Evolutionary conservation across 139 green algal species (phyloP).

Genomic region (Tetraselmis chui): DNA sequence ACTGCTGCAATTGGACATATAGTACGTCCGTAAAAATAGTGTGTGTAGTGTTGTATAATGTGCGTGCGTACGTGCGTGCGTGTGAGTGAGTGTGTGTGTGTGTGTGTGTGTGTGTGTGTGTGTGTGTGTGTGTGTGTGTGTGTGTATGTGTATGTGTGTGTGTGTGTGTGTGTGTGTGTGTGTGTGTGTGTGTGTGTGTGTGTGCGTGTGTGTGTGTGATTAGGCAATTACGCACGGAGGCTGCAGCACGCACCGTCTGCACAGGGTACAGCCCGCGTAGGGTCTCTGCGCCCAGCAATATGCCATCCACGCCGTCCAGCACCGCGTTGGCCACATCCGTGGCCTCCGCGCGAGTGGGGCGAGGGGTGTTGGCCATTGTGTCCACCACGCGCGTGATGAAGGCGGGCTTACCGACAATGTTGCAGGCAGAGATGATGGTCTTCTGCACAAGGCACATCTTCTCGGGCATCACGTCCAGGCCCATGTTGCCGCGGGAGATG

Average conservation of each 20-base stretch:
- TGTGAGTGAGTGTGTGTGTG: too few relatives aligned
- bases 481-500: conserved; percentile 81
- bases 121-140: too few relatives aligned
- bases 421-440: conserved; percentile 53
- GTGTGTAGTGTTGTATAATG: too few relatives aligned
- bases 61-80: too few relatives aligned
- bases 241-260: conserved; percentile 62
- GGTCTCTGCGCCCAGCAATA: conserved; percentile 81
- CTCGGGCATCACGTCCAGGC: conserved; percentile 76
- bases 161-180: too few relatives aligned
- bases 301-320: conserved; percentile 82
- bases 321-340: conserved; percentile 87
- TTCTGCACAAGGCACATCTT: conserved; percentile 86
- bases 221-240: too few relatives aligned
- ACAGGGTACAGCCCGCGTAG: conserved; percentile 65
- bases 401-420: conserved; percentile 79
- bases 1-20: too few relatives aligned
- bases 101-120: too few relatives aligned
- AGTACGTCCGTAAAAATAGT: too few relatives aligned
- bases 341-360: conserved; percentile 83
- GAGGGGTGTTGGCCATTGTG: conserved; percentile 76
- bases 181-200: too few relatives aligned
- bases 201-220: too few relatives aligned
- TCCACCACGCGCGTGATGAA: conserved; percentile 84
- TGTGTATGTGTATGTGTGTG: too few relatives aligned